Base-by-base conservation (phyloP, 2,329 filamentous ascomycete genomes). In the Geoglossum cookeanum region DNA sequence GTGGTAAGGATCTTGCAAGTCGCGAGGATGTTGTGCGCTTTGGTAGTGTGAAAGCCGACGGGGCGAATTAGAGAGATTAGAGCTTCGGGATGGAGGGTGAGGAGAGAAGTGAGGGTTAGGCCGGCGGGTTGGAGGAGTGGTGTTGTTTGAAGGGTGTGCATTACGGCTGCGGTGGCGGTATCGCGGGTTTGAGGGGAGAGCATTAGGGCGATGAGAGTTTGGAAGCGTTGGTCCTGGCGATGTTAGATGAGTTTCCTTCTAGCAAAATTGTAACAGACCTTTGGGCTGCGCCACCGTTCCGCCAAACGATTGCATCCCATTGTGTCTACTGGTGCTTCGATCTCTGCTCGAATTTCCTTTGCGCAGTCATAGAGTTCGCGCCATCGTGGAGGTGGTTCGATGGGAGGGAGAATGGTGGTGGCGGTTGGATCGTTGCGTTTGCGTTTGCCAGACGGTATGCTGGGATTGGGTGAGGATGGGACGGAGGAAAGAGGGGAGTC, bases 11-110 rank as follows among this genome's bases (percentile, higher is more conserved):
- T 83, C 35, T 77, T 71, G 3, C 88, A 88, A 0, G 85, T 75
- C 58, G 81, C 75, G 68, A 92, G 88, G 66, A 94, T 83, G 67
- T 80, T 85, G 70, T 82, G 85, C 1, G 89, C 92, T 72, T 96
- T 96, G 70, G 89, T 90, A 66, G 94, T 95, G 73, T 95, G 90
- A 68, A 96, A 96, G 30, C 90, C 90, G 45, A 95, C 89, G 62
- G 85, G 83, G 67, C 79, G 77, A 61, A 95, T 95, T 62, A 94
- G 73, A 64, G 80, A 72, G 67, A 94, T 91, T 29, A 87, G 74
- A 13, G 73, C 68, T 1, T 73, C 72, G 1, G 87, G 79, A 3
- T 83, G 76, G 32, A 89, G 81, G 1, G 81, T 80, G 9, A 95
- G 75, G 58, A 96, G 77, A 60, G 89, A 88, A 60, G 86, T 78